These are phyloP conservation scores for Amaranthus hypochondriacus DNA, from an alignment of 148 eudicot species.

Conservation along the genomic window DNA sequence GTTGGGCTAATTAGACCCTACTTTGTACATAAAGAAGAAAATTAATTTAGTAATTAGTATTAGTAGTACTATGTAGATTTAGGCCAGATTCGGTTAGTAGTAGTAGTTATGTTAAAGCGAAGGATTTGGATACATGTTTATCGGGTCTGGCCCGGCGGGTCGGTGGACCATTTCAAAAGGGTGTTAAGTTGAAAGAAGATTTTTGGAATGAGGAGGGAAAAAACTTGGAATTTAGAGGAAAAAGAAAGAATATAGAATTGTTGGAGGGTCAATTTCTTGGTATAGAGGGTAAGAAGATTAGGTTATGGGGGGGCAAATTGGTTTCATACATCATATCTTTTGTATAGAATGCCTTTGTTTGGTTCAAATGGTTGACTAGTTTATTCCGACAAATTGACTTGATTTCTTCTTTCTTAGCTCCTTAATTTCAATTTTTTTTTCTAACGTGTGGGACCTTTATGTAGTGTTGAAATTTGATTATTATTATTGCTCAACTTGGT, in stretches of 20 bases:
- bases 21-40: slow-evolving; percentile 32
- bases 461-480: background rate
- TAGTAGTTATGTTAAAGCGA: slow-evolving; percentile 24
- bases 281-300: slow-evolving; percentile 6
- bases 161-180: slow-evolving; percentile 24
- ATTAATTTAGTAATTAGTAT: slow-evolving; percentile 9
- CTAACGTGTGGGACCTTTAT: background rate
- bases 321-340: slow-evolving; percentile 20
- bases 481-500: slow-evolving; percentile 8
- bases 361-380: slow-evolving; percentile 25
- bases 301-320: slow-evolving; percentile 22
- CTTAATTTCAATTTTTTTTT: background rate
- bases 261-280: slow-evolving; percentile 10
- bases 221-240: background rate
- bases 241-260: background rate
- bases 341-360: slow-evolving; percentile 13
- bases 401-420: background rate
- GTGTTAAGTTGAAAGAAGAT: slow-evolving; percentile 14
- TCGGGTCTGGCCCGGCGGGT: slow-evolving; percentile 8
- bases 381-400: slow-evolving; percentile 28
- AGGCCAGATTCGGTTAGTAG: slow-evolving; percentile 30
- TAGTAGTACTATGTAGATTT: background rate
- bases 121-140: slow-evolving; percentile 8
- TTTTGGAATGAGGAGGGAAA: background rate
- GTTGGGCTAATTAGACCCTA: slow-evolving; percentile 22